These are phyloP conservation scores for Daldinia bambusicola DNA, from an alignment of 495 filamentous ascomycete genomes.

Conservation along the genomic window DNA sequence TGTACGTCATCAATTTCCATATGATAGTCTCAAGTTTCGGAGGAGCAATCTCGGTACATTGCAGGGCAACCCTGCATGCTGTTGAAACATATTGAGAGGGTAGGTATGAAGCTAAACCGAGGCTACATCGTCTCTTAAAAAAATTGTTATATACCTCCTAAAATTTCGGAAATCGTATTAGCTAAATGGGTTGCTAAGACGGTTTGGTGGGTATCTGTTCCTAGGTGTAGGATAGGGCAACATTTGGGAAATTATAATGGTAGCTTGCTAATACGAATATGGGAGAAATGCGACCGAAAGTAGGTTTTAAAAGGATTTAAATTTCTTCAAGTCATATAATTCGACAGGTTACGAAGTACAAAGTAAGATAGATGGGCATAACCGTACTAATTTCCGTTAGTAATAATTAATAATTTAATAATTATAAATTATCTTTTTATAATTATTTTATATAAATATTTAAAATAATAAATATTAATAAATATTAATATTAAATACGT, in stretches of 20 bases:
- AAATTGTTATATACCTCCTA: constrained; percentile 5
- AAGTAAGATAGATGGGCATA: neutral
- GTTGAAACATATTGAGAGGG: constrained; percentile 7
- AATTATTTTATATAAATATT: too few species aligned
- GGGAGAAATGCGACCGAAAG: neutral
- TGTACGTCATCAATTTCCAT: constrained; percentile 27
- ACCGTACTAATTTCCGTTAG: too few species aligned
- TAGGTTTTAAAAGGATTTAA: neutral
- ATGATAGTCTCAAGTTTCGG: constrained; percentile 12
- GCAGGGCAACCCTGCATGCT: constrained; percentile 17
- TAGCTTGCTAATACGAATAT: neutral
- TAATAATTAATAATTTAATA: too few species aligned
- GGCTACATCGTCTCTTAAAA: constrained; percentile 28
- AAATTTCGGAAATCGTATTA: neutral
- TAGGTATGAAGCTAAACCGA: constrained; percentile 14
- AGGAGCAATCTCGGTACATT: constrained; percentile 41
- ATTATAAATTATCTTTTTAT: too few species aligned
- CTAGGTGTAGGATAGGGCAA: neutral
- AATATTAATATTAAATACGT: too few species aligned
- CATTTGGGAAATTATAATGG: constrained; percentile 6
- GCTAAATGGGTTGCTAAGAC: neutral
- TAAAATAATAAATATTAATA: too few species aligned
- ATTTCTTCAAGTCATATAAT: constrained; percentile 9
- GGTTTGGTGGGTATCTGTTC: neutral
- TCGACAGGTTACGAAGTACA: neutral